Base-by-base conservation (phyloP, 805 yeast genomes). In the Candida michaelii region DNA sequence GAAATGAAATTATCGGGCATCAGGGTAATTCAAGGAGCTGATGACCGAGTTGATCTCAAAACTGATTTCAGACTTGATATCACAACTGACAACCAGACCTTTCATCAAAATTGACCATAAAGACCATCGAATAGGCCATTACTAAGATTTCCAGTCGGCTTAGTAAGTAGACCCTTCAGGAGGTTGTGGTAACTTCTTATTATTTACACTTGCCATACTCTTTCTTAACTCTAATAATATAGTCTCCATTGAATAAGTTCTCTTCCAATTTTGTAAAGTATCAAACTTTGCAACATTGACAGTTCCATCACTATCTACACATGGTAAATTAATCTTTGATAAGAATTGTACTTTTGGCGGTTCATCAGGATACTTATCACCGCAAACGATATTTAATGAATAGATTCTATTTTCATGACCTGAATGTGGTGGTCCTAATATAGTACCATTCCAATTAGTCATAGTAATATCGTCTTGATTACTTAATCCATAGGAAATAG, bases 361-460 rank as follows among this genome's bases (percentile, higher is more conserved):
- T 52, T 75, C 62, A 47, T 86, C 93, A 1, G 99, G 99, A 61
- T 93, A 93, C 5, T 74, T 69, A 4, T 79, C 80, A 15, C 89
- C 97, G 62, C 97, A 90, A 49, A 79, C 81, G 37, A 93, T 80
- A 40, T 77, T 80, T 43, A 93, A 72, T 27, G 88, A 83, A 63
- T 93, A 93, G 49, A 93, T 93, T 59, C 99, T 77, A 65, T 93
- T 93, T 62, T 90, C 97, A 62, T 91, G 97, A 19, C 79, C 79
- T 11, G 71, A 65, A 57, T 86, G 95, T 27, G 99, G 99, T 3
- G 99, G 99, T 0, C 99, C 99, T 50, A 93, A 71, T 40, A 93
- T 91, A 25, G 99, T 93, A 10, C 97, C 99, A 66, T 90, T 93
- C 99, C 99, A 93, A 55, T 84, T 67, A 9, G 96, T 85, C 95